Evolutionary conservation across 169 alveolate genomes (phyloP).

Genomic region (Babesia microti): DNA sequence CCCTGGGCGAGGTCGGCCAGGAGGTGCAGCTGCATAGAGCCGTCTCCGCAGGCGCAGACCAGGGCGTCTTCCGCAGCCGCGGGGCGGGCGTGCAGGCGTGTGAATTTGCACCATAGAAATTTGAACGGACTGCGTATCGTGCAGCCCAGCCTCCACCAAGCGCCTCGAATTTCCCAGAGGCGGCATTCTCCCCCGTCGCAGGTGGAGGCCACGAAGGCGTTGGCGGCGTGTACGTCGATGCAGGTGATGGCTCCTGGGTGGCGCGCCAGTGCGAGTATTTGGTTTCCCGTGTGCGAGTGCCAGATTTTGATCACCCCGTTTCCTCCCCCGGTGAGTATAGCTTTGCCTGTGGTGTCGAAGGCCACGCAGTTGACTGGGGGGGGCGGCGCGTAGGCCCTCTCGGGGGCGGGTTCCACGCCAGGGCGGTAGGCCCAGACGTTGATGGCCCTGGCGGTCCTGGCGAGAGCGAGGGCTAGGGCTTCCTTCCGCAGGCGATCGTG

Average conservation of each 20-base stretch:
- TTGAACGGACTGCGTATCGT: slow-evolving; percentile 8
- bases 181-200: slow-evolving; percentile 57
- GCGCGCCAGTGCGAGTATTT: slow-evolving; percentile 41
- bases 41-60: no score
- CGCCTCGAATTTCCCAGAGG: slow-evolving; percentile 41
- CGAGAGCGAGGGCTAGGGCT: no score
- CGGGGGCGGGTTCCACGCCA: slow-evolving; percentile 14
- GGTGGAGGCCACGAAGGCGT: slow-evolving; percentile 53
- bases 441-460: no score
- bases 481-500: no score
- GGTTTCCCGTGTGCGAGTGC: slow-evolving; percentile 57
- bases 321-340: slow-evolving; percentile 65
- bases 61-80: no score
- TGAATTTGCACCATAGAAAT: slow-evolving; percentile 24
- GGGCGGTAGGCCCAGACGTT: slow-evolving; percentile 42
- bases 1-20: no score
- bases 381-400: slow-evolving; percentile 36
- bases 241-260: slow-evolving; percentile 62
- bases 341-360: slow-evolving; percentile 58
- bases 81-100: no score
- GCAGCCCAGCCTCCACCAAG: slow-evolving; percentile 25
- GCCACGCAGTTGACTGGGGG: slow-evolving; percentile 30
- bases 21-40: no score
- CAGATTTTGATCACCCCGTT: slow-evolving; percentile 65
- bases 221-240: slow-evolving; percentile 55